These are phyloP conservation scores for Rhodotorula sp. DNA, from an alignment of 1,284 basidiomycete genomes.

Conservation along the genomic window DNA sequence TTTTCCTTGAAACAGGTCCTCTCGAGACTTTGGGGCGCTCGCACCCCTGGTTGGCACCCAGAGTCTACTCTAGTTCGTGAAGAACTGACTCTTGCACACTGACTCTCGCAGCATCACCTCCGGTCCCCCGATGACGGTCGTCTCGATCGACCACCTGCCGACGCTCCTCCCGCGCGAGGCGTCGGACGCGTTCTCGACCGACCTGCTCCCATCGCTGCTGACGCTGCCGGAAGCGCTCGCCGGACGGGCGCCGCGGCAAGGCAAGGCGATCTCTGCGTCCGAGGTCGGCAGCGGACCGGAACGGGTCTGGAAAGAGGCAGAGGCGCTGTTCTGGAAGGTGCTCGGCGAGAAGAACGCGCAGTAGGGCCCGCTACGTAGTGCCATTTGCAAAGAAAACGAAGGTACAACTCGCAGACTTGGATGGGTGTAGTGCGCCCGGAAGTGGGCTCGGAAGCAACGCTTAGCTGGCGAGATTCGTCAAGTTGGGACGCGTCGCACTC, in stretches of 20 bases:
- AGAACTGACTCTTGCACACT: neutral
- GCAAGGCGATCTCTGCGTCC: slow-evolving; percentile 19
- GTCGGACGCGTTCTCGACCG: slow-evolving; percentile 90
- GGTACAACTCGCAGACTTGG: too few relatives aligned
- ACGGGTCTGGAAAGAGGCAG: slow-evolving; percentile 86
- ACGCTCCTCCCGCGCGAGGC: slow-evolving; percentile 93
- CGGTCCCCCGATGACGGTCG: slow-evolving; percentile 69
- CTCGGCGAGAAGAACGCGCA: slow-evolving; percentile 49
- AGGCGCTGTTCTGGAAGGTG: slow-evolving; percentile 80
- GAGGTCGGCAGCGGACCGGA: slow-evolving; percentile 52
- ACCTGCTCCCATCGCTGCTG: slow-evolving; percentile 82
- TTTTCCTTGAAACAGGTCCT: neutral
- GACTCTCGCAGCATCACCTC: slow-evolving; percentile 52
- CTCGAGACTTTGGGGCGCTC: too few relatives aligned
- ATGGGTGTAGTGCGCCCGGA: too few relatives aligned
- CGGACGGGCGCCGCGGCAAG: slow-evolving; percentile 25
- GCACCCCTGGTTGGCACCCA: neutral
- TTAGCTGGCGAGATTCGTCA: neutral
- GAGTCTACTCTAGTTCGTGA: too few relatives aligned
- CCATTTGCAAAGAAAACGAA: too few relatives aligned
- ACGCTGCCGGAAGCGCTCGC: slow-evolving; percentile 57
- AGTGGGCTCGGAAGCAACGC: too few relatives aligned
- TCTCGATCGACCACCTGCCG: slow-evolving; percentile 97
- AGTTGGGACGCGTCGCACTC: neutral
- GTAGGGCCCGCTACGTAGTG: neutral